A percentile compares a stretch with the other conserved stretches of the same genome.
phyloP scores from a whole-genome alignment of 768 basidiomycete genomes.

The Filobasidium wieringae region DNA sequence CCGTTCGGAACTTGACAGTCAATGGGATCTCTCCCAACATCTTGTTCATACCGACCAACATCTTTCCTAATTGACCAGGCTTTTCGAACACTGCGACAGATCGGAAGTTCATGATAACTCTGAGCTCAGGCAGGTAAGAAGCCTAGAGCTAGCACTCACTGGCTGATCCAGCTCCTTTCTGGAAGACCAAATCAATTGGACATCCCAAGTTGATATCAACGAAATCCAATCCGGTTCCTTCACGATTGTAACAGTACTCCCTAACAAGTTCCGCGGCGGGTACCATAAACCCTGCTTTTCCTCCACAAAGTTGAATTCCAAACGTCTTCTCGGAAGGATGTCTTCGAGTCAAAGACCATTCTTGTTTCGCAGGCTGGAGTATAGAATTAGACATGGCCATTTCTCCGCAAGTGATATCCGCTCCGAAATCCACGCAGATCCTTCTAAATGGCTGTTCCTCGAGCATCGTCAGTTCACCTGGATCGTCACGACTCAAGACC shows the following conservation, averaged over 20 bases:
- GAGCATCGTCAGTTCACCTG: background rate
- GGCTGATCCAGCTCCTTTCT: slow-evolving; percentile 77
- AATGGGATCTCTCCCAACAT: slow-evolving; percentile 84
- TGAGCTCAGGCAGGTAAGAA: background rate
- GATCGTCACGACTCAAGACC: background rate
- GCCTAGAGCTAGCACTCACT: slow-evolving; percentile 45
- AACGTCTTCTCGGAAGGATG: slow-evolving; percentile 79
- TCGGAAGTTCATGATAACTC: background rate
- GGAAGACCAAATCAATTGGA: slow-evolving; percentile 92
- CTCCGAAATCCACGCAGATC: slow-evolving; percentile 71
- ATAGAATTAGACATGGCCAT: slow-evolving; percentile 94
- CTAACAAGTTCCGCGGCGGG: slow-evolving; percentile 69
- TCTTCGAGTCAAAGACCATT: slow-evolving; percentile 84
- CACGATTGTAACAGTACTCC: slow-evolving; percentile 45
- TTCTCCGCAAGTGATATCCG: slow-evolving; percentile 90
- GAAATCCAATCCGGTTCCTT: slow-evolving; percentile 59
- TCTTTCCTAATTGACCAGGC: slow-evolving; percentile 68
- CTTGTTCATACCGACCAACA: slow-evolving; percentile 78
- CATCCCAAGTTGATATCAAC: slow-evolving; percentile 87
- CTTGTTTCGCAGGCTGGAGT: slow-evolving; percentile 73
- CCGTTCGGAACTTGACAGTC: slow-evolving; percentile 53
- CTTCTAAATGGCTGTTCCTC: slow-evolving; percentile 74
- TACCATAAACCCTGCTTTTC: slow-evolving; percentile 62
- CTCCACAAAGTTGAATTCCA: slow-evolving; percentile 86
- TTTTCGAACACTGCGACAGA: slow-evolving; percentile 62